Evolutionary conservation across 768 basidiomycete genomes (phyloP).

Genomic region (Filobasidium wieringae): DNA sequence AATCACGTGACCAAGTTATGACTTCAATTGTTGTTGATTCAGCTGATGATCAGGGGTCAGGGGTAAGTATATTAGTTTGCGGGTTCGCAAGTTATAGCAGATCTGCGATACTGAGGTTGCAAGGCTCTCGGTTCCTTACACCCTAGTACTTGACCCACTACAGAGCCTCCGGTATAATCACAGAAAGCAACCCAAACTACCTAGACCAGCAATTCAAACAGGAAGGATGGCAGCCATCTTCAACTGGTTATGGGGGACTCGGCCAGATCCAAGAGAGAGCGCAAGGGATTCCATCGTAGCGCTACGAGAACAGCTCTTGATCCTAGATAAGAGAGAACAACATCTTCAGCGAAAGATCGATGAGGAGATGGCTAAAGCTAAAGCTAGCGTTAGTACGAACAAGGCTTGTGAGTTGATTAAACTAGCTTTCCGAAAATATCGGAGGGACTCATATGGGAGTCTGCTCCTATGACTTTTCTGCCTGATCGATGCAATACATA

Average conservation of each 20-base stretch:
- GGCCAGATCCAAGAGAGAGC: background rate
- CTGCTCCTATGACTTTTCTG: background rate
- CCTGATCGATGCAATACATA: conserved; percentile 31
- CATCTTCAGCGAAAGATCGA: conserved; percentile 91
- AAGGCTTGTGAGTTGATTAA: conserved; percentile 60
- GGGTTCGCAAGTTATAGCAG: too few relatives aligned
- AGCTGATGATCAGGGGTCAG: too few relatives aligned
- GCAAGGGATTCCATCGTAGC: conserved; percentile 87
- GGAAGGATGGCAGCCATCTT: background rate
- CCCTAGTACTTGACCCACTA: too few relatives aligned
- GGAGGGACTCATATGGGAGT: background rate
- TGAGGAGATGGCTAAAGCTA: conserved; percentile 82
- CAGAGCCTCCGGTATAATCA: too few relatives aligned
- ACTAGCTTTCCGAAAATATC: background rate
- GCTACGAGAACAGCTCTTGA: conserved; percentile 82
- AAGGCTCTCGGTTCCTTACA: too few relatives aligned
- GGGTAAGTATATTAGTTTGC: too few relatives aligned
- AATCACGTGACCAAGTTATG: too few relatives aligned
- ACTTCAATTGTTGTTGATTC: too few relatives aligned
- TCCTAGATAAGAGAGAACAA: conserved; percentile 99
- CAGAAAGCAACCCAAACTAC: too few relatives aligned
- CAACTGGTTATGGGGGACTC: background rate
- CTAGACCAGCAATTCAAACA: too few relatives aligned
- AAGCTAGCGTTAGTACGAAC: conserved; percentile 82
- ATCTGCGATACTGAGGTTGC: too few relatives aligned